These are phyloP conservation scores for Lobulomyces angularis DNA, from an alignment of 192 early-diverging fungal genomes.

Conservation along the genomic window DNA sequence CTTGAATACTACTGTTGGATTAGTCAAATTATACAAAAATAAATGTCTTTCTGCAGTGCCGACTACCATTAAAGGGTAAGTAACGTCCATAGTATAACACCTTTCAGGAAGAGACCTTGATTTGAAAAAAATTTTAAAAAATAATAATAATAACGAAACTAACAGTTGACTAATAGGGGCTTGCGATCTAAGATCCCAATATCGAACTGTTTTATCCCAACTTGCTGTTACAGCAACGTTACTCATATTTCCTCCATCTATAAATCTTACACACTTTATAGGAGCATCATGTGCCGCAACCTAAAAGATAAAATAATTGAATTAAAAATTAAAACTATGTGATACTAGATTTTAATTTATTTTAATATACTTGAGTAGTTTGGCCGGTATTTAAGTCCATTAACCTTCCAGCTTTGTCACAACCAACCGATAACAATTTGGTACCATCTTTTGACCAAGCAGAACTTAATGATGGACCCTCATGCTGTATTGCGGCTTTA, in stretches of 20 bases:
- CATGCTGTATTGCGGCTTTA: conserved; percentile 70
- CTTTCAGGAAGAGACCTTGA: conserved; percentile 81
- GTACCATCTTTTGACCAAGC: conserved; percentile 85
- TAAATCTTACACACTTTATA: conserved; percentile 65
- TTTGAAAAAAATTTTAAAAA: too few species aligned
- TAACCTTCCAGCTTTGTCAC: conserved; percentile 77
- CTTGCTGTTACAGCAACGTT: conserved; percentile 75
- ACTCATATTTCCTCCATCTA: conserved; percentile 43
- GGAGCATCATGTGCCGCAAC: conserved; percentile 85
- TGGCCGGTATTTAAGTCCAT: conserved; percentile 75
- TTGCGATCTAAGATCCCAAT: conserved; percentile 82
- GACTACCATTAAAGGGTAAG: conserved; percentile 70
- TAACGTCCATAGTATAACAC: conserved; percentile 79
- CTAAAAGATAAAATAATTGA: too few species aligned
- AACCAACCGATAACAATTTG: conserved; percentile 77
- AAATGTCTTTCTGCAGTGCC: conserved; percentile 84
- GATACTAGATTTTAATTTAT: too few species aligned
- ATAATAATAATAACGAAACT: too few species aligned
- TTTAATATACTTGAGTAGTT: conserved; percentile 55
- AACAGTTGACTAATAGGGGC: conserved; percentile 57
- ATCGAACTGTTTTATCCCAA: conserved; percentile 93
- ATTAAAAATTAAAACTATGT: too few species aligned
- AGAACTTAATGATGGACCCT: conserved; percentile 68
- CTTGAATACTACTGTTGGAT: conserved; percentile 66
- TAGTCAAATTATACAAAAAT: conserved; percentile 64